phyloP scores from a whole-genome alignment of 2,329 filamentous ascomycete species.

The Magnaporthiopsis rhizophila region DNA sequence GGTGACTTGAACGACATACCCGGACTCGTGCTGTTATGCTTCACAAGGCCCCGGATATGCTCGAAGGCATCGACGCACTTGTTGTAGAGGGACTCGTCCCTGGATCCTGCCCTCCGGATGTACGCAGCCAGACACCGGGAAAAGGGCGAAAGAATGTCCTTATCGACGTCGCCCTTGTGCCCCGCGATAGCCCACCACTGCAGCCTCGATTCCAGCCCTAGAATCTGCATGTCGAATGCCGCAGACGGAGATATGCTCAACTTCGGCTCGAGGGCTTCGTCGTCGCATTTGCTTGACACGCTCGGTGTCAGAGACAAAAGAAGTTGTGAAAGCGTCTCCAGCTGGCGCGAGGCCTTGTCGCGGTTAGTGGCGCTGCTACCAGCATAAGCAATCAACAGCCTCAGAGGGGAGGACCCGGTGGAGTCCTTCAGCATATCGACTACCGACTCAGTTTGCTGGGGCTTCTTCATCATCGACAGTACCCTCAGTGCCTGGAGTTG shows the following conservation, averaged over 20 bases:
- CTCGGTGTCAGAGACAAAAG: constrained; percentile 60
- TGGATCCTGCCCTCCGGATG: constrained; percentile 37
- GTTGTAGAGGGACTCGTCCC: constrained; percentile 29
- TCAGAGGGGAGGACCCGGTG: constrained; percentile 48
- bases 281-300: constrained; percentile 56
- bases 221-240: constrained; percentile 54
- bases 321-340: constrained; percentile 58
- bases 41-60: constrained; percentile 30
- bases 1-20: constrained; percentile 30
- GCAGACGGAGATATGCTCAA: constrained; percentile 47
- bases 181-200: constrained; percentile 57
- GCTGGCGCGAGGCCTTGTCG: constrained; percentile 53
- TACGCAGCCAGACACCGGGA: constrained; percentile 56
- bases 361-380: constrained; percentile 34
- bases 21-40: constrained; percentile 18
- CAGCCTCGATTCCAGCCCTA: constrained; percentile 55
- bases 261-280: constrained; percentile 40
- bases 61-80: constrained; percentile 27
- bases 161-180: constrained; percentile 51
- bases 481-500: constrained; percentile 60
- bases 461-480: constrained; percentile 51
- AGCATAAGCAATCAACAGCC: constrained; percentile 42
- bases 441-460: constrained; percentile 48
- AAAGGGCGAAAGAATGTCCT: constrained; percentile 59
- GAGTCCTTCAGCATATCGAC: constrained; percentile 46